A percentile compares a stretch with the other conserved stretches of the same genome.
Evolutionary conservation across 345 rosid genomes (phyloP).

Genomic region (Psidium guajava): DNA sequence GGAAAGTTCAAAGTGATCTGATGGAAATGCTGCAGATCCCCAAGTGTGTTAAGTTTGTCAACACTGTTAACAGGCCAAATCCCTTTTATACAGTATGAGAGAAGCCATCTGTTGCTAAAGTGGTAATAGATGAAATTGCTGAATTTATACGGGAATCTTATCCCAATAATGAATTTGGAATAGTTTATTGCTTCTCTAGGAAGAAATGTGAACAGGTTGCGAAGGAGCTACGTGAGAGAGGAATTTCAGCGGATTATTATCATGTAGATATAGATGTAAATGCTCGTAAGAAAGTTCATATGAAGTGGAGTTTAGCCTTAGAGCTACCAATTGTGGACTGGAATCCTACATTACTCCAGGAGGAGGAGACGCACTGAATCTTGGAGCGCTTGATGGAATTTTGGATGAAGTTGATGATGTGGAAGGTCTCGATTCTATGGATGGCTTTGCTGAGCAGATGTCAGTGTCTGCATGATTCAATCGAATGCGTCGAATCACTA

Average conservation of each 20-base stretch:
- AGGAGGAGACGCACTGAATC: constrained; percentile 37
- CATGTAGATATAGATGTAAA: constrained; percentile 92
- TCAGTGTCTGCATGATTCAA: constrained; percentile 23
- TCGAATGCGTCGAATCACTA: constrained; percentile 30
- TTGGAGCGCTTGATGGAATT: constrained; percentile 44
- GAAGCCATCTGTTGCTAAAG: constrained; percentile 78
- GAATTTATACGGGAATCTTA: constrained; percentile 66
- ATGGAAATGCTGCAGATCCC: constrained; percentile 83
- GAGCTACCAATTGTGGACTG: not conserved
- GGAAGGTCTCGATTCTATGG: constrained; percentile 46
- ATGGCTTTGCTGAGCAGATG: not conserved
- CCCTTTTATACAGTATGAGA: constrained; percentile 89
- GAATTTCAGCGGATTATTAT: constrained; percentile 74
- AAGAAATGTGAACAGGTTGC: constrained; percentile 93
- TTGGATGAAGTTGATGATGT: constrained; percentile 59
- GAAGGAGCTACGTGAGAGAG: constrained; percentile 53
- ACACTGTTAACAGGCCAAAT: constrained; percentile 94
- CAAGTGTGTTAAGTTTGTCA: constrained; percentile 69
- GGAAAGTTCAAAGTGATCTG: constrained; percentile 80
- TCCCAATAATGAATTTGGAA: constrained; percentile 85
- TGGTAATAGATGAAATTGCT: constrained; percentile 78
- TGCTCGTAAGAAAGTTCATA: constrained; percentile 81
- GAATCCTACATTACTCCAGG: constrained; percentile 17
- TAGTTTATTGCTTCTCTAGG: constrained; percentile 90
- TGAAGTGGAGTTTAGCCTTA: constrained; percentile 3